Evolutionary conservation across 805 yeast genomes (phyloP).

Genomic region (Nakazawaea pomicola): DNA sequence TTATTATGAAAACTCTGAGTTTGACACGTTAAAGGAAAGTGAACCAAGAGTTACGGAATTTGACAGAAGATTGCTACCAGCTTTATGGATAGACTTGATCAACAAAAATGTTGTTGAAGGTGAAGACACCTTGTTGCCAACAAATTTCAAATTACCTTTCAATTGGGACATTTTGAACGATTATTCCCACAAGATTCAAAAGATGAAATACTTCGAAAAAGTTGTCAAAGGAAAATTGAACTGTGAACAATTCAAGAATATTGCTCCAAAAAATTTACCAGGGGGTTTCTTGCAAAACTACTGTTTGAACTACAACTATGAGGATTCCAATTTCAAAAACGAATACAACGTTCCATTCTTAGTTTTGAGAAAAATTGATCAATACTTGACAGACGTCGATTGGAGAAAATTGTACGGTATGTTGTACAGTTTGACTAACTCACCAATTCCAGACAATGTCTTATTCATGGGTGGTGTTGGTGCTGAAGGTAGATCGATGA

Average conservation of each 20-base stretch:
- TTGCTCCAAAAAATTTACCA: constrained; percentile 11
- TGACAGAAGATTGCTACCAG: constrained; percentile 12
- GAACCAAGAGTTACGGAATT: constrained; percentile 2
- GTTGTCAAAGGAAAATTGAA: constrained; percentile 9
- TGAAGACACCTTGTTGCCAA: constrained; percentile 4
- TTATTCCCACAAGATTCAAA: constrained; percentile 10
- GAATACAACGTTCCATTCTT: constrained; percentile 13
- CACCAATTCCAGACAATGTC: constrained; percentile 13
- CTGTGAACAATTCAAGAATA: constrained; percentile 9
- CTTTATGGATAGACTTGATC: constrained; percentile 11
- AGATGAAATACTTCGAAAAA: constrained; percentile 10
- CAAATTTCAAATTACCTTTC: constrained; percentile 12
- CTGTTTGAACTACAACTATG: constrained; percentile 9
- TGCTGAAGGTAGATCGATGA: constrained; percentile 4
- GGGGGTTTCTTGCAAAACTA: constrained; percentile 7
- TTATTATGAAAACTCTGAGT: constrained; percentile 2
- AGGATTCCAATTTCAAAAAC: constrained; percentile 11
- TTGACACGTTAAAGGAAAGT: background rate
- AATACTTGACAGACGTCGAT: constrained; percentile 10
- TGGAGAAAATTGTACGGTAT: constrained; percentile 13
- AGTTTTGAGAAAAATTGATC: constrained; percentile 11
- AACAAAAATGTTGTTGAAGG: constrained; percentile 5
- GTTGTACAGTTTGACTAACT: constrained; percentile 10
- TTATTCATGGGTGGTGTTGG: constrained; percentile 13
- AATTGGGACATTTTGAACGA: constrained; percentile 12